Evolutionary conservation across 768 basidiomycete species (phyloP).

Genomic region (Mycena latifolia): DNA sequence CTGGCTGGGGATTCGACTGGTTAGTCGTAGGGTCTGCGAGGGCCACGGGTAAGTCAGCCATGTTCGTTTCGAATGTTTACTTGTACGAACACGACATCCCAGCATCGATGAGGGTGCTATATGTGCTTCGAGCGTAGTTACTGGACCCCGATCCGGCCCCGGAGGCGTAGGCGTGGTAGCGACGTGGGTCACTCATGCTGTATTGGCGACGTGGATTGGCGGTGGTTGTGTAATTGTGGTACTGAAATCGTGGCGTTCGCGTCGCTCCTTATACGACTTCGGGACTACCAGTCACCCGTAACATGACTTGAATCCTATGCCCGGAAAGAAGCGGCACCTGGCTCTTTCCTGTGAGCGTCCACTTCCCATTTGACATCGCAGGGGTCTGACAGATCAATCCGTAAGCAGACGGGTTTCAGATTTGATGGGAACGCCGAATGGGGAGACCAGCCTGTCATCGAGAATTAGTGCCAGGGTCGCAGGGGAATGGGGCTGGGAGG

Average conservation of each 20-base stretch:
- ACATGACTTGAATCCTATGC: constrained; percentile 3
- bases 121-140: constrained; percentile 11
- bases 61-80: not conserved
- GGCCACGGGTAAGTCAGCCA: not conserved
- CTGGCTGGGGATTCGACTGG: not conserved
- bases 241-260: not conserved
- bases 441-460: not conserved
- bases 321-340: not conserved
- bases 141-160: not conserved
- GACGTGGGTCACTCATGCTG: constrained; percentile 7
- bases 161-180: not conserved
- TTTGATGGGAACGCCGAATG: not conserved
- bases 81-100: constrained; percentile 18
- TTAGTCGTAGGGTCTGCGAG: not conserved
- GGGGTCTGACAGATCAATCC: constrained; percentile 16
- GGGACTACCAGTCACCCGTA: not conserved
- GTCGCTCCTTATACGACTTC: constrained; percentile 7
- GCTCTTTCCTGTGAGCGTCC: not conserved
- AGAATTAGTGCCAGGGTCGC: not conserved
- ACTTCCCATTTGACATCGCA: constrained; percentile 18
- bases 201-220: not conserved
- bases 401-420: not conserved
- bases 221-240: not conserved
- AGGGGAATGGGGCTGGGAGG: not conserved
- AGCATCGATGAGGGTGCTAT: constrained; percentile 20